Evolutionary conservation across 805 yeast genomes (phyloP), one percentile per base, ranked within the genome.

Genomic region (Priceomyces carsonii): DNA sequence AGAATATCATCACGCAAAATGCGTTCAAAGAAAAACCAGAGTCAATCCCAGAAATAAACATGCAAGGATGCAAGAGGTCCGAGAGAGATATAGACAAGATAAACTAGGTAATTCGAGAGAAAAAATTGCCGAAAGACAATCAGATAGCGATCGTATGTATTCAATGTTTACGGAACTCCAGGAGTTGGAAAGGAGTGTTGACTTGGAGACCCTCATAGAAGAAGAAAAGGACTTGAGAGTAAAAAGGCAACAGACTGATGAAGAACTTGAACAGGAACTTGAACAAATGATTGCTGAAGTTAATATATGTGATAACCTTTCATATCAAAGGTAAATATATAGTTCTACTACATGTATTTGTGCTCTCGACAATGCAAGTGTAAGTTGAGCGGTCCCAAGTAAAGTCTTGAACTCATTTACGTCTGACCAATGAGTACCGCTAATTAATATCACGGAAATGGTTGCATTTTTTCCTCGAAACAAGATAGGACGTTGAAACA

Each of bases 31-130:
- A 18, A 14, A 7, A 8, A 36, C 8, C 21, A 19, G 12, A 29
- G 36, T 48, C 32, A 55, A 46, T 30, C 26, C 25, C 7, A 39
- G 51, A 23, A 54, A 53, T 35, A 57, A 50, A 26, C 55, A 52
- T 18, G 47, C 45, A 17, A 53, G 47, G 36, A 31, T 58, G 27
- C 45, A 42, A 22, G 50, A 53, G 20, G 51, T 47, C 3, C 44
- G 69, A 29, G 50, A 50, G 28, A 48, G 53, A n/a, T 47, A 51
- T 29, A 42, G 51, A n/a, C 40, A 48, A 13, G 57, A 57, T 17
- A 42, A 38, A 34, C 22, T 53, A 17, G 26, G 26, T 5, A 14
- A 32, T 12, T 47, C 42, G 14, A 38, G 65, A 26, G 53, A 48
- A 19, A 43, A 41, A 21, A 22, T 39, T 8, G 23, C 28, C 27